A percentile compares a stretch with the other conserved stretches of the same genome.
phyloP scores from a whole-genome alignment of 345 rosid genomes.

The Populus deltoides region DNA sequence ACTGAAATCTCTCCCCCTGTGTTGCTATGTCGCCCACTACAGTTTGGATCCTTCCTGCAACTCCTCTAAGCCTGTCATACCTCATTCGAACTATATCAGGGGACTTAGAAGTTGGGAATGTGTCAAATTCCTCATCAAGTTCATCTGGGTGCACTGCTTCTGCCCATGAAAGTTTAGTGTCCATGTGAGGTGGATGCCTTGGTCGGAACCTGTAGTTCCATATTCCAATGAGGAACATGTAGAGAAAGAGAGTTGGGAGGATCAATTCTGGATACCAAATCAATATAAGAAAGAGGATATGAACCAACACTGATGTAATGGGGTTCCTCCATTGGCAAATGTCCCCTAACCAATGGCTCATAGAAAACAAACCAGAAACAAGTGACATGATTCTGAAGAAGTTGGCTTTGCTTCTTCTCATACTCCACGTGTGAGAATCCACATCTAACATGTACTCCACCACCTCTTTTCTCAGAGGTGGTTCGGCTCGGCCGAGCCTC shows the following conservation, averaged over 20 bases:
- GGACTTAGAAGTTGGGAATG: slow-evolving; percentile 59
- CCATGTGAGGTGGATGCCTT: not conserved
- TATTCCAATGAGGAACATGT: slow-evolving; percentile 71
- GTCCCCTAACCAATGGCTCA: slow-evolving; percentile 55
- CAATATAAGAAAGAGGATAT: slow-evolving; percentile 57
- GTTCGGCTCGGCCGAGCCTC: slow-evolving; percentile 80
- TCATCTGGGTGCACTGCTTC: slow-evolving; percentile 51
- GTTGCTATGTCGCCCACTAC: slow-evolving; percentile 79
- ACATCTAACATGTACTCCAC: slow-evolving; percentile 88
- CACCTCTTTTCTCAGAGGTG: slow-evolving; percentile 77
- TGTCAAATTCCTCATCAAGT: slow-evolving; percentile 82
- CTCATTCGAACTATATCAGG: slow-evolving; percentile 62
- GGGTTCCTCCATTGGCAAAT: slow-evolving; percentile 74
- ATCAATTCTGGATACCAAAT: slow-evolving; percentile 73
- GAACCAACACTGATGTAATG: slow-evolving; percentile 58
- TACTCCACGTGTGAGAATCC: slow-evolving; percentile 85
- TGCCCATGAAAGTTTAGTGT: not conserved
- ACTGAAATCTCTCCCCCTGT: slow-evolving; percentile 78
- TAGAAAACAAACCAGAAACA: slow-evolving; percentile 43
- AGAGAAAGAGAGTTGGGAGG: slow-evolving; percentile 65
- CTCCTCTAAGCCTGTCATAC: slow-evolving; percentile 71
- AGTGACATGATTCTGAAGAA: slow-evolving; percentile 77
- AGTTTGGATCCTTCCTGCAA: slow-evolving; percentile 77
- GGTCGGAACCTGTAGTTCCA: slow-evolving; percentile 69
- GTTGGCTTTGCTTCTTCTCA: slow-evolving; percentile 90